Percentiles rank a stretch among this genome's conserved stretches.
These are phyloP conservation scores for Hypocreales sp. DNA, from an alignment of 2,329 filamentous ascomycete genomes.

Conservation along the genomic window DNA sequence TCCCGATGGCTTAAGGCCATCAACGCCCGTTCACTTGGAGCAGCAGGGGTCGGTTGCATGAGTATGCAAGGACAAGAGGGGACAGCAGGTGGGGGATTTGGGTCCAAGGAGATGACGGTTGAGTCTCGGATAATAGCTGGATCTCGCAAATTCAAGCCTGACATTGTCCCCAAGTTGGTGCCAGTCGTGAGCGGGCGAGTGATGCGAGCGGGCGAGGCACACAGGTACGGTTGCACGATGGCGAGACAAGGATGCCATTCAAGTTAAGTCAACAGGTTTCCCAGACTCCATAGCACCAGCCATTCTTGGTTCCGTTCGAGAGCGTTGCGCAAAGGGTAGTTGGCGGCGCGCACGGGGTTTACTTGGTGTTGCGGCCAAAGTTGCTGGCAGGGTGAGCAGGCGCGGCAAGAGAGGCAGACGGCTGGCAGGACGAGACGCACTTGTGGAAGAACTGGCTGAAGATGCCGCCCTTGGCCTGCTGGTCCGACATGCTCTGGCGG, in stretches of 20 bases:
- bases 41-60: neutral
- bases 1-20: slow-evolving; percentile 10
- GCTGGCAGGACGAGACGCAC: too few species aligned
- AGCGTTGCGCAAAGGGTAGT: too few species aligned
- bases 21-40: neutral
- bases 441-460: slow-evolving; percentile 41
- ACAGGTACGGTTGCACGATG: too few species aligned
- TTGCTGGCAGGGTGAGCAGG: too few species aligned
- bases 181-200: too few species aligned
- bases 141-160: slow-evolving; percentile 17
- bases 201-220: too few species aligned
- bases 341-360: too few species aligned
- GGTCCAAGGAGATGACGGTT: slow-evolving; percentile 13
- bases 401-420: too few species aligned
- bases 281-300: too few species aligned
- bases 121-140: neutral
- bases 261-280: too few species aligned
- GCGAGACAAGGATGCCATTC: too few species aligned
- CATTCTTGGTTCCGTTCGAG: too few species aligned
- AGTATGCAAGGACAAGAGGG: neutral
- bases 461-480: slow-evolving; percentile 31
- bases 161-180: slow-evolving; percentile 14
- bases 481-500: slow-evolving; percentile 38
- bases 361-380: slow-evolving; percentile 16
- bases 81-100: slow-evolving; percentile 4